These are phyloP conservation scores for Coriolopsis trogii DNA, from an alignment of 1,284 basidiomycete species.

Conservation along the genomic window DNA sequence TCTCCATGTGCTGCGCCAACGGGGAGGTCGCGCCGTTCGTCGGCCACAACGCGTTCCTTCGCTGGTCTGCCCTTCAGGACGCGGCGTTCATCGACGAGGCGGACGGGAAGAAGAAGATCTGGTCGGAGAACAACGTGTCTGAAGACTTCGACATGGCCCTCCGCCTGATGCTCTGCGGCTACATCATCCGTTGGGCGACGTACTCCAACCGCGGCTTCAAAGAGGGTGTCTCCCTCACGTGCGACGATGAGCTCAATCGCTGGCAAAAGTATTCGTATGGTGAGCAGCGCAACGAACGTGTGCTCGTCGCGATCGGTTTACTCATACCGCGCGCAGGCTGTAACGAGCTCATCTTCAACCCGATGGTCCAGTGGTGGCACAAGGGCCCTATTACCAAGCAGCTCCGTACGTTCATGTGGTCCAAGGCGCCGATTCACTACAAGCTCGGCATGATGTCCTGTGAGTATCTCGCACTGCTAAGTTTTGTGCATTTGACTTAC, in stretches of 20 bases:
- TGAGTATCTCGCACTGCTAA: slow-evolving; percentile 49
- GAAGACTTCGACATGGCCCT: slow-evolving; percentile 83
- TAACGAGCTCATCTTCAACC: slow-evolving; percentile 80
- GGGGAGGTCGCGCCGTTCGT: slow-evolving; percentile 87
- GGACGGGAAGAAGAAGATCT: slow-evolving; percentile 72
- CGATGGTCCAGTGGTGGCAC: slow-evolving; percentile 70
- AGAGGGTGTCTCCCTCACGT: slow-evolving; percentile 85
- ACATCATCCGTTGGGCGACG: slow-evolving; percentile 82
- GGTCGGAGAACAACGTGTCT: slow-evolving; percentile 84
- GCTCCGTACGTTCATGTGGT: slow-evolving; percentile 79
- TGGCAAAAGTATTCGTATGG: slow-evolving; percentile 91
- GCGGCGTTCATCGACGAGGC: slow-evolving; percentile 70
- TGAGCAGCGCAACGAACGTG: slow-evolving; percentile 38
- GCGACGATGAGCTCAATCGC: slow-evolving; percentile 79
- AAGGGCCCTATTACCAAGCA: slow-evolving; percentile 80
- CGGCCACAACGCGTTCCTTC: slow-evolving; percentile 87
- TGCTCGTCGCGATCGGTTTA: slow-evolving; percentile 4
- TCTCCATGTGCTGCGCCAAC: slow-evolving; percentile 75
- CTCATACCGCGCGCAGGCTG: slow-evolving; percentile 40
- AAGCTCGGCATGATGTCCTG: slow-evolving; percentile 79
- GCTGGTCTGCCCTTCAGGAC: slow-evolving; percentile 85
- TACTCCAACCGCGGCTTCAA: slow-evolving; percentile 83
- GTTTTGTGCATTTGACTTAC: slow-evolving; percentile 9
- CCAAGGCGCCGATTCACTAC: slow-evolving; percentile 76
- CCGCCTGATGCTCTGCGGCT: slow-evolving; percentile 65